These are phyloP conservation scores for Ambrosiella cleistominuta DNA, from an alignment of 2,329 filamentous ascomycete species.

Conservation along the genomic window DNA sequence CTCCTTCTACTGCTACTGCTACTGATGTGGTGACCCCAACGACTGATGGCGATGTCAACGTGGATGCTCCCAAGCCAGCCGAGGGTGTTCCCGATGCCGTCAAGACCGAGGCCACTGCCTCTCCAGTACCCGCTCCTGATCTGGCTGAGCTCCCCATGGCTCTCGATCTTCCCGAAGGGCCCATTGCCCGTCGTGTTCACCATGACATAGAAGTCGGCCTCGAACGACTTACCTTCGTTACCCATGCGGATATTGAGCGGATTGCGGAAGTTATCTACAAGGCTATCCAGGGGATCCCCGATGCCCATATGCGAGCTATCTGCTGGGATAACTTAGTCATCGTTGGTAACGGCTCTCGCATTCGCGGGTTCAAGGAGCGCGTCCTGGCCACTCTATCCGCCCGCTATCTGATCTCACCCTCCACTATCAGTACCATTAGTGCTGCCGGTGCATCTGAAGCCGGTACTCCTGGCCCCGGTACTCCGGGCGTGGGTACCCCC, in stretches of 20 bases:
- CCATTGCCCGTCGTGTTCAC: conserved; percentile 37
- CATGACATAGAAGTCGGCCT: conserved; percentile 59
- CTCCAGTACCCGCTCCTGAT: conserved; percentile 4
- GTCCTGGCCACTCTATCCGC: conserved; percentile 61
- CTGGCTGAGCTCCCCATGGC: conserved; percentile 14
- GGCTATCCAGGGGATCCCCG: conserved; percentile 65
- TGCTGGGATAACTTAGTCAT: conserved; percentile 90
- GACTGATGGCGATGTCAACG: not conserved
- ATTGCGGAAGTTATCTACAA: conserved; percentile 74
- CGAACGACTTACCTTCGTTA: conserved; percentile 54
- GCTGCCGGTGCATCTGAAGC: conserved; percentile 65
- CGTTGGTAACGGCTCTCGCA: conserved; percentile 65
- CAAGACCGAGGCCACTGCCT: not conserved
- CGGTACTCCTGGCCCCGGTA: conserved; percentile 51
- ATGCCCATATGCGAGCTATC: conserved; percentile 65
- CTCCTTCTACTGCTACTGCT: not conserved
- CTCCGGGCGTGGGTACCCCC: conserved; percentile 33
- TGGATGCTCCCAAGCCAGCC: conserved; percentile 3
- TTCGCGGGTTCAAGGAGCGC: conserved; percentile 71
- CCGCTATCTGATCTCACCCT: conserved; percentile 80
- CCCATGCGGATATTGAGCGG: conserved; percentile 58
- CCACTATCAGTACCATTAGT: conserved; percentile 93
- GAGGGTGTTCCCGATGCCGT: conserved; percentile 1
- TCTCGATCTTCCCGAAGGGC: conserved; percentile 15
- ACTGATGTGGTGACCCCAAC: not conserved